These are phyloP conservation scores for Tephrocybe sp. DNA, from an alignment of 768 basidiomycete species.

Conservation along the genomic window DNA sequence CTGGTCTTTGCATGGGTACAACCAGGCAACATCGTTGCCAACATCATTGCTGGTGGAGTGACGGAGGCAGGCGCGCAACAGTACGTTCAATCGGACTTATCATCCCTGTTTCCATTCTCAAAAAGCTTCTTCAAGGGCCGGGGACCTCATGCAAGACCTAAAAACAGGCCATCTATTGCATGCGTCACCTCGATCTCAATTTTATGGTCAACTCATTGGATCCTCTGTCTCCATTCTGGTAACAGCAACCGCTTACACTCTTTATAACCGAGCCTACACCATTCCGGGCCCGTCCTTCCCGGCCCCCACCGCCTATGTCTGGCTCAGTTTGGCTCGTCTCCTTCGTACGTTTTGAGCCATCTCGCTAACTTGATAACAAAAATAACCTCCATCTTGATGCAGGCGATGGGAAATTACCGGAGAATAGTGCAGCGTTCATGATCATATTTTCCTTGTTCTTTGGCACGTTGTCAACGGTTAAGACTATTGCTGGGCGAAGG, in stretches of 20 bases:
- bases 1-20: constrained; percentile 93
- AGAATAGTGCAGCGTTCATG: constrained; percentile 79
- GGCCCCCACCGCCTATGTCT: constrained; percentile 93
- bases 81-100: constrained; percentile 40
- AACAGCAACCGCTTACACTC: constrained; percentile 81
- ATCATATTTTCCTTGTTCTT: constrained; percentile 72
- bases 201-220: constrained; percentile 92
- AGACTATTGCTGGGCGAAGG: constrained; percentile 54
- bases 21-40: constrained; percentile 95
- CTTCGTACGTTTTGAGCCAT: constrained; percentile 52
- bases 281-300: constrained; percentile 96
- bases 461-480: constrained; percentile 62
- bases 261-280: constrained; percentile 84
- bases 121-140: constrained; percentile 60
- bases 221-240: constrained; percentile 86
- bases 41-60: constrained; percentile 96
- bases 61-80: constrained; percentile 95
- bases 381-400: constrained; percentile 23
- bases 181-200: constrained; percentile 92
- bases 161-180: constrained; percentile 94
- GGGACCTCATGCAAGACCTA: constrained; percentile 97
- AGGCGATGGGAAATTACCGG: constrained; percentile 85
- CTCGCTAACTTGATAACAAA: neutral
- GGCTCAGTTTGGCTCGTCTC: constrained; percentile 77
- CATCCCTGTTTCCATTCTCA: neutral